Evolutionary conservation across 2,329 filamentous ascomycete genomes (phyloP).

Genomic region (Diaporthe longicolla): DNA sequence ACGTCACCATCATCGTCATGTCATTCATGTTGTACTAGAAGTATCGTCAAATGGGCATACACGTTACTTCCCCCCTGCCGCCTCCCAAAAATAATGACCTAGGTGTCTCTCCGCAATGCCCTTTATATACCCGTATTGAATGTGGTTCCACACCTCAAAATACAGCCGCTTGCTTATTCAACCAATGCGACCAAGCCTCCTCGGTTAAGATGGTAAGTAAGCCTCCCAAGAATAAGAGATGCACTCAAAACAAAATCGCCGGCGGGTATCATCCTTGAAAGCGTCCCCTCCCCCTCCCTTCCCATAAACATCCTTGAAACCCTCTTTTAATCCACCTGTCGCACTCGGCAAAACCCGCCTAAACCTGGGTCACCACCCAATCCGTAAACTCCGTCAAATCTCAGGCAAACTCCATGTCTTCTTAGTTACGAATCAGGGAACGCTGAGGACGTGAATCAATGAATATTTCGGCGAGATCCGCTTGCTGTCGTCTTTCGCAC

Average conservation of each 20-base stretch:
- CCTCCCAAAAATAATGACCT: not conserved
- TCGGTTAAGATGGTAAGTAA: not conserved
- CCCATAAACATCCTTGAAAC: slow-evolving; percentile 32
- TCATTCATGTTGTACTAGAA: slow-evolving; percentile 19
- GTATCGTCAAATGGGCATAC: slow-evolving; percentile 21
- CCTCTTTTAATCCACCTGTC: slow-evolving; percentile 41
- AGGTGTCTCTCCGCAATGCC: slow-evolving; percentile 16
- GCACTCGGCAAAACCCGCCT: slow-evolving; percentile 17
- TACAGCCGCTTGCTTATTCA: slow-evolving; percentile 12
- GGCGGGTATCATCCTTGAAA: slow-evolving; percentile 43
- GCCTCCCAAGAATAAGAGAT: slow-evolving; percentile 18
- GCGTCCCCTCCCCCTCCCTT: slow-evolving; percentile 16
- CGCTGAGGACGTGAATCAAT: slow-evolving; percentile 13
- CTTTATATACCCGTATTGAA: slow-evolving; percentile 15
- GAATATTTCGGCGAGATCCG: not conserved
- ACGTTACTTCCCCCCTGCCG: not conserved
- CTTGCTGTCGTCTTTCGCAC: not conserved
- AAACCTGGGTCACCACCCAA: slow-evolving; percentile 8
- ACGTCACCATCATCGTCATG: not conserved
- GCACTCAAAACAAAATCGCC: slow-evolving; percentile 38
- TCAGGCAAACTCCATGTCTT: slow-evolving; percentile 25
- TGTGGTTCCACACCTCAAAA: not conserved
- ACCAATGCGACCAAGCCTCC: slow-evolving; percentile 17
- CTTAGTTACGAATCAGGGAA: slow-evolving; percentile 19
- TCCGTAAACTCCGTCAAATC: slow-evolving; percentile 36